Base-by-base conservation (phyloP, 768 basidiomycete species). In the Lepiota venenata region DNA sequence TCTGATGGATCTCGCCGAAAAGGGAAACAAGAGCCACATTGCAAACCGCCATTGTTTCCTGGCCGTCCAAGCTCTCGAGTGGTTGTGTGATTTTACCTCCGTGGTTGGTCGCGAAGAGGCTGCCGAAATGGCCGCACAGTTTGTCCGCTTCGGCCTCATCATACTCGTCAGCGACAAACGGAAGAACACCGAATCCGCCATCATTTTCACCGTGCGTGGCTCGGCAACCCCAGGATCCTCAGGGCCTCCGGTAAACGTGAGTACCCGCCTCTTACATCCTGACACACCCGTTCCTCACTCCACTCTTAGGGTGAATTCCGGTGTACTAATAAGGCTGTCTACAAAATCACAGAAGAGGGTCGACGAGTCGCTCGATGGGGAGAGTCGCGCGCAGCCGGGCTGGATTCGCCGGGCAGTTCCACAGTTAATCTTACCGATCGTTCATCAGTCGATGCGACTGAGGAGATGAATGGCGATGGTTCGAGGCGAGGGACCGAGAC, bases 31-130 rank as follows among this genome's bases (percentile, higher is more conserved):
- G 63, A 68, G 68, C 41, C 68, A 76, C 50, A 68, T 75, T 0
- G 60, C 71, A 6, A 83, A 86, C 71, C 85, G 82, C 61, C 76
- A 84, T 64, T 91, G 91, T 62, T 98, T 99, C 66, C 74, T 85
- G 25, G 94, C 97, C 20, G 84, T 92, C 50, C 81, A 81, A 42
- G 94, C 91, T 0, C 76, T 98, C 52, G 95, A 98, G 70, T 99
- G 97, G 97, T 83, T 99, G 38, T 90, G 92, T 66, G 97, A 99
- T 69, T 97, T 93, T 62, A 93, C 97, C 0, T 97, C 95, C 1
- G 92, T 95, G 32, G 92, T 94, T 32, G 94, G 94, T 20, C 78
- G 92, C 49, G 97, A 99, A 64, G 97, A 98, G 69, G 95, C 93
- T 0, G 92, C 93, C 10, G 97, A 99, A 75, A 90, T 98, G 84